These are phyloP conservation scores for Blastomyces emzantsi DNA, from an alignment of 2,329 filamentous ascomycete species.

Conservation along the genomic window DNA sequence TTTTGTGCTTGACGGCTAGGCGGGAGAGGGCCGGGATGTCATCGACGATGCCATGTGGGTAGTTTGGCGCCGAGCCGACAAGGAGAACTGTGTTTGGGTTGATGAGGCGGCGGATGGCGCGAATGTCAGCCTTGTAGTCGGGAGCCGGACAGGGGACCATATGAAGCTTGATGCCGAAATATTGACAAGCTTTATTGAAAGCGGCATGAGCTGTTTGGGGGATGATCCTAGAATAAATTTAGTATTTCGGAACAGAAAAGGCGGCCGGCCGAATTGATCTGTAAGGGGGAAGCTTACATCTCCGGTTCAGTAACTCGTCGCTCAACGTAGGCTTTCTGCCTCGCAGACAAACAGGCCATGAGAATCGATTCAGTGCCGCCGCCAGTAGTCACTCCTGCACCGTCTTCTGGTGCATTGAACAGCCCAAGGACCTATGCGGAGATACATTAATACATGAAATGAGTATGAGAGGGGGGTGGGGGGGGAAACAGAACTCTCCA, in stretches of 20 bases:
- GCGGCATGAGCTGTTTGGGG: constrained; percentile 92
- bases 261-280: background rate
- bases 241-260: background rate
- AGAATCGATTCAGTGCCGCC: constrained; percentile 95
- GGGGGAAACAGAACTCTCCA: background rate
- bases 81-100: constrained; percentile 91
- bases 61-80: constrained; percentile 93
- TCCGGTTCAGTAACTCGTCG: constrained; percentile 85
- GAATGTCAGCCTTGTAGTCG: constrained; percentile 71
- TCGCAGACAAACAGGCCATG: constrained; percentile 84
- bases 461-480: no score
- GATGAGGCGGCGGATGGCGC: constrained; percentile 70
- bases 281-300: constrained; percentile 56
- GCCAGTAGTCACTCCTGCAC: constrained; percentile 79
- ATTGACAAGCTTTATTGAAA: constrained; percentile 88
- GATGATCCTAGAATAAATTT: constrained; percentile 57
- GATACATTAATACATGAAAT: background rate
- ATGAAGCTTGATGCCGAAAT: constrained; percentile 95
- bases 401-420: constrained; percentile 81
- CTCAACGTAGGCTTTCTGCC: constrained; percentile 80
- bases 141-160: constrained; percentile 80
- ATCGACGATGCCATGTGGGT: constrained; percentile 96
- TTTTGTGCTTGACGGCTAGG: constrained; percentile 65
- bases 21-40: constrained; percentile 80
- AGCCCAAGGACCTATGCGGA: constrained; percentile 52